Percentiles rank a stretch among this genome's conserved stretches.
phyloP scores from a whole-genome alignment of 305 asterid genomes.

The Solanum aculeatissimum region DNA sequence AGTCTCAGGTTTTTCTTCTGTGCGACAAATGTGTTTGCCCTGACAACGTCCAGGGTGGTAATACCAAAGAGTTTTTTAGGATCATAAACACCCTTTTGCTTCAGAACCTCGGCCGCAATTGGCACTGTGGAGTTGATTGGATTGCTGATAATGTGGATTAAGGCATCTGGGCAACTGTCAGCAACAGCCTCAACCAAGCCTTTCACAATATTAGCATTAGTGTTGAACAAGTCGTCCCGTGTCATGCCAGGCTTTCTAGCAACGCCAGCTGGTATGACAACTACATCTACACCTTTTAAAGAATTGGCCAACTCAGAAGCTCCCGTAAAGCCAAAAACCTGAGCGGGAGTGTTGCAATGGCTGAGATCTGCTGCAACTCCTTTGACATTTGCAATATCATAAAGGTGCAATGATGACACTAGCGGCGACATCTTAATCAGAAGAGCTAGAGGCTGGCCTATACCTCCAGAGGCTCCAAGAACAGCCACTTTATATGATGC shows the following conservation, averaged over 20 bases:
- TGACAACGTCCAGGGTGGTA: slow-evolving; percentile 53
- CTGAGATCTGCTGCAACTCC: slow-evolving; percentile 67
- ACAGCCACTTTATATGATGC: slow-evolving; percentile 61
- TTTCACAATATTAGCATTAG: slow-evolving; percentile 53
- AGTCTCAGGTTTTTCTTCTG: slow-evolving; percentile 46
- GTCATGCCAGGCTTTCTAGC: slow-evolving; percentile 65
- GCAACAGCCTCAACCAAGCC: slow-evolving; percentile 51
- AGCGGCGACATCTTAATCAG: slow-evolving; percentile 59
- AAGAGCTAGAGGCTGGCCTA: slow-evolving; percentile 63
- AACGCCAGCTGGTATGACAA: slow-evolving; percentile 61
- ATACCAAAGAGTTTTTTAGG: slow-evolving; percentile 61
- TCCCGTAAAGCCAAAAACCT: slow-evolving; percentile 44
- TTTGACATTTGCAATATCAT: slow-evolving; percentile 56
- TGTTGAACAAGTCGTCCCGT: slow-evolving; percentile 57
- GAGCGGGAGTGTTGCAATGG: slow-evolving; percentile 63
- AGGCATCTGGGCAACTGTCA: slow-evolving; percentile 57
- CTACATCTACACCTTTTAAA: slow-evolving; percentile 40
- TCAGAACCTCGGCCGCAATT: slow-evolving; percentile 56
- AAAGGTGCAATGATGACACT: slow-evolving; percentile 42
- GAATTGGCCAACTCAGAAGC: slow-evolving; percentile 40
- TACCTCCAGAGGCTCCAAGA: slow-evolving; percentile 63
- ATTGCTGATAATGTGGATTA: slow-evolving; percentile 54
- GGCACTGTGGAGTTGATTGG: slow-evolving; percentile 65
- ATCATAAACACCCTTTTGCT: slow-evolving; percentile 46
- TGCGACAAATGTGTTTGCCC: slow-evolving; percentile 48